phyloP scores from a whole-genome alignment of 768 basidiomycete genomes.

The Collybia nuda region DNA sequence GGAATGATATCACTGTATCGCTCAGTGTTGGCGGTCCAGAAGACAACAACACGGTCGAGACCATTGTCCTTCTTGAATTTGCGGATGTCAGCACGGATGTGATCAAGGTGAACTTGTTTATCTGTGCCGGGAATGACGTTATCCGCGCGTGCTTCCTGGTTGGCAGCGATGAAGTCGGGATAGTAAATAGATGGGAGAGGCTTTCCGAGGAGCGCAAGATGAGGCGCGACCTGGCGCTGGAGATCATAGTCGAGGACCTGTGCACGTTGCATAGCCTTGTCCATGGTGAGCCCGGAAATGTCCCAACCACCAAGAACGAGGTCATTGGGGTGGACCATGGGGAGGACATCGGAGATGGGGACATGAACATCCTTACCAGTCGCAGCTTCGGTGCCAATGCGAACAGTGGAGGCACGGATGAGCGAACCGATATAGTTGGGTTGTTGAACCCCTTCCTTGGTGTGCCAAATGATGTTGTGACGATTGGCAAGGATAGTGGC shows the following conservation, averaged over 20 bases:
- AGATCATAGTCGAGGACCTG: conserved; percentile 95
- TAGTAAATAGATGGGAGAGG: conserved; percentile 97
- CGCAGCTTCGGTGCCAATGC: conserved; percentile 78
- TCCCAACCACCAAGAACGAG: conserved; percentile 99
- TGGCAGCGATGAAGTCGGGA: conserved; percentile 96
- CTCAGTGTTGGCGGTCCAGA: conserved; percentile 99
- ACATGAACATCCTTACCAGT: conserved; percentile 90
- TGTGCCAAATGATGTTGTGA: conserved; percentile 92
- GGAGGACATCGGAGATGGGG: conserved; percentile 89
- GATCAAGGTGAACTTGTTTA: conserved; percentile 91
- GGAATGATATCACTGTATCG: conserved; percentile 93
- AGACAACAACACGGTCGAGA: conserved; percentile 88
- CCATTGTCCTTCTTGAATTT: conserved; percentile 82
- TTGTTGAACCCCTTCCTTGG: conserved; percentile 87
- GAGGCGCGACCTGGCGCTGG: conserved; percentile 89
- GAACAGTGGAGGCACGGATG: conserved; percentile 92
- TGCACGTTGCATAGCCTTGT: conserved; percentile 91
- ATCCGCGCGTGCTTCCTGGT: conserved; percentile 95
- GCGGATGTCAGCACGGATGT: conserved; percentile 91
- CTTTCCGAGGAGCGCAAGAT: conserved; percentile 76
- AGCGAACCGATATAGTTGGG: conserved; percentile 99
- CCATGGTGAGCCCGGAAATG: conserved; percentile 82
- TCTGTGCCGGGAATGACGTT: conserved; percentile 84
- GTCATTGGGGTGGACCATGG: conserved; percentile 98
- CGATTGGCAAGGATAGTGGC: conserved; percentile 96